A percentile compares a stretch with the other conserved stretches of the same genome.
Conservation (phyloP, 192 early-diverging fungal species). For the Dimargaris xerosporica region DNA sequence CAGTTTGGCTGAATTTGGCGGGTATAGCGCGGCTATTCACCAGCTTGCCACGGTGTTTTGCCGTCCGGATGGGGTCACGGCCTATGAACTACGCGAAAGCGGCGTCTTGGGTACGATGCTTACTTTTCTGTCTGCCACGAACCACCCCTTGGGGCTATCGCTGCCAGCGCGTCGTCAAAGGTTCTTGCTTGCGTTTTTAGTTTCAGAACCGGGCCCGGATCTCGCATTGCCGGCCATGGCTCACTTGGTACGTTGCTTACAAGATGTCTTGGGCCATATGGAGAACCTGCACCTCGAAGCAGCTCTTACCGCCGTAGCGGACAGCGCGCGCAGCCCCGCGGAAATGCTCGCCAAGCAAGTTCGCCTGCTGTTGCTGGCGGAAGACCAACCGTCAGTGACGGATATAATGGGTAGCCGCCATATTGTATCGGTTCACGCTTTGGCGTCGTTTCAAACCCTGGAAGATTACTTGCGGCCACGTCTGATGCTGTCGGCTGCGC, state of each 20-base stretch:
- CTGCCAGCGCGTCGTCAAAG: slow-evolving; percentile 4
- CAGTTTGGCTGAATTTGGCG: too few species aligned
- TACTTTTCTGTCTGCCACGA: not conserved
- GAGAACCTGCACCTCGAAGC: slow-evolving; percentile 48
- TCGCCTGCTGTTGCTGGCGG: slow-evolving; percentile 42
- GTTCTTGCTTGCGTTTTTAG: slow-evolving; percentile 42
- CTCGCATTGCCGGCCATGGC: slow-evolving; percentile 23
- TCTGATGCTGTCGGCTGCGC: slow-evolving; percentile 13
- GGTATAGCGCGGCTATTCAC: slow-evolving; percentile 12
- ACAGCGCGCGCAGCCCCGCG: slow-evolving; percentile 27
- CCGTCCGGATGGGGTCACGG: not conserved
- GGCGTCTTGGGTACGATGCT: not conserved
- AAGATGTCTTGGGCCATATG: slow-evolving; percentile 48
- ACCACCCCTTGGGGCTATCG: not conserved
- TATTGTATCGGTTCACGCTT: slow-evolving; percentile 68
- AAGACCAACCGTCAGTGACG: slow-evolving; percentile 8
- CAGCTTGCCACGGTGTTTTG: slow-evolving; percentile 7
- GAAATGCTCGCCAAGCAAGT: slow-evolving; percentile 66
- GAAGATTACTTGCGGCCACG: slow-evolving; percentile 65
- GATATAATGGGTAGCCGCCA: too few species aligned
- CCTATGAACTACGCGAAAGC: not conserved
- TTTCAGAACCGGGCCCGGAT: slow-evolving; percentile 23
- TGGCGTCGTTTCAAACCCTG: slow-evolving; percentile 63
- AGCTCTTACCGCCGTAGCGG: slow-evolving; percentile 24
- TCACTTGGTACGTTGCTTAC: slow-evolving; percentile 44